A percentile compares a stretch with the other conserved stretches of the same genome.
phyloP scores from a whole-genome alignment of 2,329 filamentous ascomycete genomes.

The Phialophora expanda region DNA sequence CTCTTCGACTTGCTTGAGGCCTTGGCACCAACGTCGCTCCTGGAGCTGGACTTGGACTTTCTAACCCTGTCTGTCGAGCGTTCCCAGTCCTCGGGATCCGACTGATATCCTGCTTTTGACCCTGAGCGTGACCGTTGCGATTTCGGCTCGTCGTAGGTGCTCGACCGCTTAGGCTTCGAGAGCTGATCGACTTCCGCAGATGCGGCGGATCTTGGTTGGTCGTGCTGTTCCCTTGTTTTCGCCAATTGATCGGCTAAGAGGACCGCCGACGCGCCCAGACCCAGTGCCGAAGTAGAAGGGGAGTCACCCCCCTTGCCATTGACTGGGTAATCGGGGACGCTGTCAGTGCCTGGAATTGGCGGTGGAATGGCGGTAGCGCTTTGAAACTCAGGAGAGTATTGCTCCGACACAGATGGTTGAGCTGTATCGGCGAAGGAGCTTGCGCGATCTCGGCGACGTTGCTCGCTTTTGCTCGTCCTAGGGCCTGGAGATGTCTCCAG shows the following conservation, averaged over 20 bases:
- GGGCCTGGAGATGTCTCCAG: constrained; percentile 4
- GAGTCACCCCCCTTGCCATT: constrained; percentile 12
- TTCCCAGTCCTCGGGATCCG: constrained; percentile 36
- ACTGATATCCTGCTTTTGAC: constrained; percentile 25
- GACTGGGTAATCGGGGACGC: constrained; percentile 24
- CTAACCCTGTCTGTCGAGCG: constrained; percentile 17
- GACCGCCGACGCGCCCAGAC: constrained; percentile 19
- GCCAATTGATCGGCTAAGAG: constrained; percentile 5
- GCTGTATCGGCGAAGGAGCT: constrained; percentile 17
- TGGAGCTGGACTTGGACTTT: constrained; percentile 22
- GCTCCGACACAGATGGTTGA: background rate
- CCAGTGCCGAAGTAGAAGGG: constrained; percentile 10
- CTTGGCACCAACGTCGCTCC: constrained; percentile 29
- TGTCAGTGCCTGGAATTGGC: constrained; percentile 17
- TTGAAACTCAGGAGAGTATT: background rate
- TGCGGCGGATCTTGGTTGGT: background rate
- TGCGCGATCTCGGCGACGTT: constrained; percentile 33
- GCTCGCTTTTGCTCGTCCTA: constrained; percentile 31
- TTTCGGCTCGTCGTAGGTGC: constrained; percentile 21
- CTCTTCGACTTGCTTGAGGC: background rate
- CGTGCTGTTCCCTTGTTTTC: background rate
- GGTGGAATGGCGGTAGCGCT: background rate
- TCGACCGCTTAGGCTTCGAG: constrained; percentile 17
- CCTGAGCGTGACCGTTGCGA: constrained; percentile 11
- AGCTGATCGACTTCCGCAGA: background rate